Conservation (phyloP, 169 alveolate species). For the Pseudocohnilembus persalinus region DNA sequence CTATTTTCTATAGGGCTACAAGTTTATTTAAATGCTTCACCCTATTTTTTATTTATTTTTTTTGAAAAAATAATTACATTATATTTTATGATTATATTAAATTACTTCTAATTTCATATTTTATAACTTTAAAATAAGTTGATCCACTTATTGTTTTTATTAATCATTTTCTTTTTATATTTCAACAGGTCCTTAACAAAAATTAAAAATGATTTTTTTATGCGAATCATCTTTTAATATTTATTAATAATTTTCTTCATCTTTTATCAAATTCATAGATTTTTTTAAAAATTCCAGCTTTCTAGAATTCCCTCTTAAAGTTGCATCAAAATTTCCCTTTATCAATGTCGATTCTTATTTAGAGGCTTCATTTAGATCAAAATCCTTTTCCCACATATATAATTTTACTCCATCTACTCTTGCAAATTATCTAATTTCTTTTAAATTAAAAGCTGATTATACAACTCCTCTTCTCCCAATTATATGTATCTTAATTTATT, state of each 20-base stretch:
- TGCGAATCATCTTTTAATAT: constrained; percentile 8
- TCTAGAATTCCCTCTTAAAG: constrained; percentile 33
- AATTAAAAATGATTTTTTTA: constrained; percentile 5
- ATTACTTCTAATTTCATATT: constrained; percentile 5
- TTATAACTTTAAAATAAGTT: neutral
- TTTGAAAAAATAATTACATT: neutral
- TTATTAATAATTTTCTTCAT: constrained; percentile 34
- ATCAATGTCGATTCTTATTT: constrained; percentile 10
- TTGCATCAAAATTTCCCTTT: neutral
- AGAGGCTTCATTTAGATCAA: constrained; percentile 25
- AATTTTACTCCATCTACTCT: constrained; percentile 5
- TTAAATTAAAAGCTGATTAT: constrained; percentile 56
- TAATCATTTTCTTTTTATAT: neutral
- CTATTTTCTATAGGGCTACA: constrained; percentile 12
- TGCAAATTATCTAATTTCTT: constrained; percentile 58
- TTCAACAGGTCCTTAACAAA: neutral
- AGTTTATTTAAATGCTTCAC: constrained; percentile 41
- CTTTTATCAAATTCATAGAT: constrained; percentile 12
- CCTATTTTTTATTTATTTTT: constrained; percentile 7
- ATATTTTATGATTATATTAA: neutral
- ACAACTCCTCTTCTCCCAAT: constrained; percentile 62
- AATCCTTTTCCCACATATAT: constrained; percentile 24
- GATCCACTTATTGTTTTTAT: constrained; percentile 9
- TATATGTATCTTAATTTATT: constrained; percentile 21
- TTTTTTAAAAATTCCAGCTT: constrained; percentile 39